Base-by-base conservation (phyloP, 2,329 filamentous ascomycete genomes). In the Colletotrichum sp. region DNA sequence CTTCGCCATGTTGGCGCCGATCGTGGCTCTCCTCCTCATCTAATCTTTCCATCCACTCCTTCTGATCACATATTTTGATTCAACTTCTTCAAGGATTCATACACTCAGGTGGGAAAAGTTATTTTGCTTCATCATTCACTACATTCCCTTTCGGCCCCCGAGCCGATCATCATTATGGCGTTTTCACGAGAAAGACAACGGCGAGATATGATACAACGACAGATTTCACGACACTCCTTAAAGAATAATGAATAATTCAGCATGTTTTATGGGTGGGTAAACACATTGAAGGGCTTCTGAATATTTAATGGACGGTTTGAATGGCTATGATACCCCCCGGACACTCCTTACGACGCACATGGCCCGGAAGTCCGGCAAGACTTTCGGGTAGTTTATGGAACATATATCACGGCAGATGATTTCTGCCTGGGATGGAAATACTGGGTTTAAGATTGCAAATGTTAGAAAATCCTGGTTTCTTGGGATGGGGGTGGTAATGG, bases 201-300 rank as follows among this genome's bases (percentile, higher is more conserved):
- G 12, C 64, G 44, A 30, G 63, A 10, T 24, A 36, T 34, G 26
- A 28, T 69, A 64, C 28, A 22, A 64, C 34, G 24, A 71, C 69
- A 12, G 8, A 18, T 15, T 74, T 76, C 74, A 77, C 74, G 69
- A 76, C 76, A 77, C 66, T 77, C 69, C 24, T 67, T 77, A 7
- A 12, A 44, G 2, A 18, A 22, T 66, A 55, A 75, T 57, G 60
- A 69, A 69, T 77, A 71, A 52, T 76, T 67, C 30, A 34, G 63
- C 52, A 65, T 32, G 34, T 18, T 22, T 52, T 62, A 55, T 63
- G 64, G 72, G 48, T 3, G 57, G 52, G 48, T 39, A 44, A 28
- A 28, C 13, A 63, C 34, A 63, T 62, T 22, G 63, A 39, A 24
- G 22, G 22, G n/a, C 1, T 64, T 28, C 55, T 70, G 32, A 24